Evolutionary conservation across 1,284 basidiomycete species (phyloP).

Genomic region (Pseudozyma pruni): DNA sequence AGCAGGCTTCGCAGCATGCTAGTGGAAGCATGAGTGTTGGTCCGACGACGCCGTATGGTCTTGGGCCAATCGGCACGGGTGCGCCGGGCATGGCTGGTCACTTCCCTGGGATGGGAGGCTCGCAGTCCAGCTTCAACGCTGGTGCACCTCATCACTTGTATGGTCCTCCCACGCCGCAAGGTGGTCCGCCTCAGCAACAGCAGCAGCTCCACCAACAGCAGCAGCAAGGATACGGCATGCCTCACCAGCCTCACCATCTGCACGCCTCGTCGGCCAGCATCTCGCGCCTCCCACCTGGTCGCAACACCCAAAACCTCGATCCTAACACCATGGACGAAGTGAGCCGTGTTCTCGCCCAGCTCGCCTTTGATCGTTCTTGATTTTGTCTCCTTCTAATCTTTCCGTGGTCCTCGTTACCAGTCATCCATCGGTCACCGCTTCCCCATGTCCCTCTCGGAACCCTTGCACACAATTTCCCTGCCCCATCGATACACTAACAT

Average conservation of each 20-base stretch:
- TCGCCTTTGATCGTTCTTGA: constrained; percentile 58
- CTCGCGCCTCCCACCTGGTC: constrained; percentile 49
- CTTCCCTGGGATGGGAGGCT: constrained; percentile 38
- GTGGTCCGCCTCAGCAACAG: constrained; percentile 10
- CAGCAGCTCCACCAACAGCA: constrained; percentile 19
- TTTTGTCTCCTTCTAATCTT: no score
- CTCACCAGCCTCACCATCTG: constrained; percentile 29
- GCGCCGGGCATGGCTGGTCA: constrained; percentile 23
- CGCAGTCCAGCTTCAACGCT: constrained; percentile 19
- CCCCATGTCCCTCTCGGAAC: no score
- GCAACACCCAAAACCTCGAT: constrained; percentile 33
- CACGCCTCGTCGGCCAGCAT: constrained; percentile 51
- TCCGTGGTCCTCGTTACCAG: no score
- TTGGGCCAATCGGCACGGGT: constrained; percentile 50
- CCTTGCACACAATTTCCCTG: no score
- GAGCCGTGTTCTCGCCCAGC: constrained; percentile 61
- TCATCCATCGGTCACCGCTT: no score
- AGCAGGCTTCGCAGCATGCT: constrained; percentile 48
- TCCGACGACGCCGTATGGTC: constrained; percentile 40
- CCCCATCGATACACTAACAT: no score
- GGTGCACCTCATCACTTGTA: constrained; percentile 28
- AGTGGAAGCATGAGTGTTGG: constrained; percentile 39
- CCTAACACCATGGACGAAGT: constrained; percentile 64
- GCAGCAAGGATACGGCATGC: constrained; percentile 17
- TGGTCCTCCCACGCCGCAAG: constrained; percentile 15